Evolutionary conservation across 331 rosid species (phyloP).

Genomic region (Pyracantha coccinea): DNA sequence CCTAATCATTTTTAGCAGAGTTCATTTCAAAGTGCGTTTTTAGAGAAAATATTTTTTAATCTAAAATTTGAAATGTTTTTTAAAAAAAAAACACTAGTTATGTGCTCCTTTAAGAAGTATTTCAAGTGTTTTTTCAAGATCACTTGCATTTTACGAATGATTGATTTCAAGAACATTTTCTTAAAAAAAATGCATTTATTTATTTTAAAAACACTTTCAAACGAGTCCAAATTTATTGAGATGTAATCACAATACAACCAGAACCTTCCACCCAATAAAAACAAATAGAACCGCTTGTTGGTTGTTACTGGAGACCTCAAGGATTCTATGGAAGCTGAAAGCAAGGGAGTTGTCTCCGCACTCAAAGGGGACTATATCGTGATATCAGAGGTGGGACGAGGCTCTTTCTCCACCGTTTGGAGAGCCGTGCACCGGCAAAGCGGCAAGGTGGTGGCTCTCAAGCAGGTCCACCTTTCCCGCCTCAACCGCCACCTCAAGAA

Average conservation of each 20-base stretch:
- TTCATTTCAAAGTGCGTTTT: too few species aligned
- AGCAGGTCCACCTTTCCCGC: conserved; percentile 37
- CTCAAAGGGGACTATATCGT: conserved; percentile 16
- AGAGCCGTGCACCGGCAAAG: conserved; percentile 26
- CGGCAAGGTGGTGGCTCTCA: conserved; percentile 40
- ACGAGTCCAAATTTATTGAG: accelerated
- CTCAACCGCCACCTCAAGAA: conserved; percentile 35
- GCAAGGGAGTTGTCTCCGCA: neutral
- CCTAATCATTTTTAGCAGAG: too few species aligned
- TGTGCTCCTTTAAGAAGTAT: accelerated
- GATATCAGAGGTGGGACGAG: conserved; percentile 33
- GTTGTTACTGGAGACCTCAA: neutral
- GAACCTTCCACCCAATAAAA: too few species aligned
- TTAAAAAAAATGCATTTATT: accelerated
- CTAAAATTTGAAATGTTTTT: too few species aligned
- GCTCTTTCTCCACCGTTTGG: conserved; percentile 48
- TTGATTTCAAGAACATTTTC: too few species aligned
- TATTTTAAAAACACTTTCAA: too few species aligned
- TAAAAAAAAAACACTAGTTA: too few species aligned
- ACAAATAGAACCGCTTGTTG: neutral
- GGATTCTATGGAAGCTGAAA: neutral
- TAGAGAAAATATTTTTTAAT: too few species aligned
- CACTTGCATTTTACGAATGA: too few species aligned
- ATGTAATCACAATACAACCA: too few species aligned
- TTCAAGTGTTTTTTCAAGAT: too few species aligned